phyloP scores from a whole-genome alignment of 495 filamentous ascomycete genomes.

The Polyplosphaeria fusca region DNA sequence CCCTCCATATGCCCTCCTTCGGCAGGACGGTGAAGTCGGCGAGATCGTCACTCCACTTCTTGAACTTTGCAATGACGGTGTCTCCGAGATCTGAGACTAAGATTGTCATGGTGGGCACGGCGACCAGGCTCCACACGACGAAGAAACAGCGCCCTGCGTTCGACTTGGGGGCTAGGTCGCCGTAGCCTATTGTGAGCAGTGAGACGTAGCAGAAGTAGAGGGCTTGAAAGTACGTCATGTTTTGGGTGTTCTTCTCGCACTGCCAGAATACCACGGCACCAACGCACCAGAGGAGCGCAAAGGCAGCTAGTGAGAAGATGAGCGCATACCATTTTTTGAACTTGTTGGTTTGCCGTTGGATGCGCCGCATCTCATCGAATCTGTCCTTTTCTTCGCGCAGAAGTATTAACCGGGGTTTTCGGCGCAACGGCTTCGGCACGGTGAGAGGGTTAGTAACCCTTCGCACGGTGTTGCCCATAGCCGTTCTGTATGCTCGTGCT shows the following conservation, averaged over 20 bases:
- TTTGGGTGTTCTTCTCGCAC: conserved; percentile 36
- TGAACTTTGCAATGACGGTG: conserved; percentile 58
- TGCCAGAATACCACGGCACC: conserved; percentile 47
- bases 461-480: conserved; percentile 13
- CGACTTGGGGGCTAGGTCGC: conserved; percentile 43
- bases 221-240: conserved; percentile 46
- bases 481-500: neutral
- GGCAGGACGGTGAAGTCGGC: conserved; percentile 60
- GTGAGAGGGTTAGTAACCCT: neutral
- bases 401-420: conserved; percentile 38
- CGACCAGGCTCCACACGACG: conserved; percentile 51
- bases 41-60: conserved; percentile 51
- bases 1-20: conserved; percentile 49
- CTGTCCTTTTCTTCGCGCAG: conserved; percentile 45
- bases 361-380: conserved; percentile 45
- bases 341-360: conserved; percentile 37
- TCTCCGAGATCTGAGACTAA: conserved; percentile 63
- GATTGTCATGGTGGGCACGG: conserved; percentile 67
- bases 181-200: conserved; percentile 45
- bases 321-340: conserved; percentile 46
- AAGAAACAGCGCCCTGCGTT: conserved; percentile 47
- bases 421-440: neutral
- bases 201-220: conserved; percentile 49
- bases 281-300: conserved; percentile 44
- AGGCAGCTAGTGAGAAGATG: conserved; percentile 38